Evolutionary conservation across 345 rosid genomes (phyloP).

Genomic region (Jatropha curcas): DNA sequence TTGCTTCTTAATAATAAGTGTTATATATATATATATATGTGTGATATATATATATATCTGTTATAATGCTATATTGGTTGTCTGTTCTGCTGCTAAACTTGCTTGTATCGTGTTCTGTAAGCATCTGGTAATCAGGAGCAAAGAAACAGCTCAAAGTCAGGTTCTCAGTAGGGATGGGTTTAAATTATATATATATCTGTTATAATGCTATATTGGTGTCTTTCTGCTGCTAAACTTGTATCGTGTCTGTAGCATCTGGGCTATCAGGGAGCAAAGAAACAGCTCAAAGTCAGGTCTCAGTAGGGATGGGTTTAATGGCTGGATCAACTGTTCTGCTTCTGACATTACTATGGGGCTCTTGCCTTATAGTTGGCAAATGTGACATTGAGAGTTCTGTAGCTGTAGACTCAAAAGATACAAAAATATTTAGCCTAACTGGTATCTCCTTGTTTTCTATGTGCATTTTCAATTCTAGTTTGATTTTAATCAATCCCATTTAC

Average conservation of each 20-base stretch:
- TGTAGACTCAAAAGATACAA: slow-evolving; percentile 50
- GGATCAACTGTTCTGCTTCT: slow-evolving; percentile 90
- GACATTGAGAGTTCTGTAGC: slow-evolving; percentile 55
- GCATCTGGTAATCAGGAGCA: slow-evolving; percentile 78
- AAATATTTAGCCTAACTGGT: slow-evolving; percentile 58
- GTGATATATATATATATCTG: no score
- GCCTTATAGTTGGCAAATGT: slow-evolving; percentile 70
- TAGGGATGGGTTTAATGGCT: slow-evolving; percentile 90
- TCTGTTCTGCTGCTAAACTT: neutral
- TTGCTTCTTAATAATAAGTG: no score
- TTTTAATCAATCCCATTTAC: no score
- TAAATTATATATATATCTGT: slow-evolving; percentile 24
- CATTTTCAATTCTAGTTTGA: neutral
- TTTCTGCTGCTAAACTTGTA: neutral
- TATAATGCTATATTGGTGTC: neutral
- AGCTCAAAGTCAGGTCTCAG: slow-evolving; percentile 86
- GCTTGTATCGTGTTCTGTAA: slow-evolving; percentile 17
- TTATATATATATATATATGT: no score
- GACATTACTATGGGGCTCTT: slow-evolving; percentile 83
- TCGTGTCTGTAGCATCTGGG: slow-evolving; percentile 60
- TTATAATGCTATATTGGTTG: neutral
- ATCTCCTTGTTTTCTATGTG: neutral
- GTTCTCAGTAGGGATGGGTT: slow-evolving; percentile 93
- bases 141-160: slow-evolving; percentile 71
- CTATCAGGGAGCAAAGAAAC: slow-evolving; percentile 64